These are phyloP conservation scores for Exophiala calicioides DNA, from an alignment of 2,329 filamentous ascomycete species.

Conservation along the genomic window DNA sequence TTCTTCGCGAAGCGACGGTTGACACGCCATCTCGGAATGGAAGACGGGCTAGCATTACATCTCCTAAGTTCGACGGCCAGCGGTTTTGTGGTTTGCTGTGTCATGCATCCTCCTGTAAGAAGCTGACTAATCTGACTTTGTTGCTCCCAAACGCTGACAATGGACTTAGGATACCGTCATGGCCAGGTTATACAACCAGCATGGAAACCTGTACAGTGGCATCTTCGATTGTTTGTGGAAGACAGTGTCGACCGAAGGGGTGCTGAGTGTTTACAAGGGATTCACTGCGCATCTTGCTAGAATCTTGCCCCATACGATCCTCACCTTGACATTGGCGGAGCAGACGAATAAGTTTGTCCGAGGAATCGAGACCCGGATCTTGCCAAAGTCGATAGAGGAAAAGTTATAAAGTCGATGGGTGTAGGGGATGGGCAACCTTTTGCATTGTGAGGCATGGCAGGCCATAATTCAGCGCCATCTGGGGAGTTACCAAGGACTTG, in stretches of 20 bases:
- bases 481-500: too few species aligned
- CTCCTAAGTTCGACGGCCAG: conserved; percentile 84
- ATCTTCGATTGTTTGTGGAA: conserved; percentile 90
- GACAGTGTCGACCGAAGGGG: conserved; percentile 85
- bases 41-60: conserved; percentile 87
- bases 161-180: conserved; percentile 78
- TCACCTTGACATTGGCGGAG: conserved; percentile 90
- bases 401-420: conserved; percentile 40
- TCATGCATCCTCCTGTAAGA: conserved; percentile 94
- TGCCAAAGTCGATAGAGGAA: conserved; percentile 48
- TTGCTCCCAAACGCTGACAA: conserved; percentile 21
- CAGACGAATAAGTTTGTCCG: conserved; percentile 94
- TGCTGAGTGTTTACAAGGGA: conserved; percentile 95
- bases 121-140: conserved; percentile 15
- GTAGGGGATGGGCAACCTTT: background rate
- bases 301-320: conserved; percentile 91
- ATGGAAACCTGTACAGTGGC: conserved; percentile 91
- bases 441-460: conserved; percentile 8
- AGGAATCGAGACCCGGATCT: conserved; percentile 67
- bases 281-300: conserved; percentile 92
- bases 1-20: conserved; percentile 93
- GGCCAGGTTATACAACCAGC: conserved; percentile 98
- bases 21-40: conserved; percentile 78
- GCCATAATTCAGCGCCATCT: background rate
- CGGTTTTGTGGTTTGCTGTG: conserved; percentile 93